phyloP scores from a whole-genome alignment of 192 early-diverging fungal genomes.

The Gigaspora rosea region DNA sequence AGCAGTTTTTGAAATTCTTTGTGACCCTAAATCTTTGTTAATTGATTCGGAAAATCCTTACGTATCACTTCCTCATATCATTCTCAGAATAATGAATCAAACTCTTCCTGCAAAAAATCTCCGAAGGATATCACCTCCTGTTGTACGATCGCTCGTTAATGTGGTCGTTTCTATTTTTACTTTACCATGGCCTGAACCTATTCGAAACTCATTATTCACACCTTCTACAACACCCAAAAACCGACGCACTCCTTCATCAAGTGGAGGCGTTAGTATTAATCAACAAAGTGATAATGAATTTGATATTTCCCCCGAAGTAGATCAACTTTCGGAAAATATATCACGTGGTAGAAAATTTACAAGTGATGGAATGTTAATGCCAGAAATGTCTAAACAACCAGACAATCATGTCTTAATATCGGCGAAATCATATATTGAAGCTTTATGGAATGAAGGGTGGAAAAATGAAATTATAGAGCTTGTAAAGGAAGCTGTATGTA shows the following conservation, averaged over 20 bases:
- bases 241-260: neutral
- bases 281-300: conserved; percentile 1
- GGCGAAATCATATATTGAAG: conserved; percentile 34
- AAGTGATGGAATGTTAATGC: neutral
- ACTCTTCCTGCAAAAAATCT: conserved; percentile 15
- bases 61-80: conserved; percentile 10
- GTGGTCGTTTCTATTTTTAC: conserved; percentile 21
- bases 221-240: no score
- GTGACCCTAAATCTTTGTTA: neutral
- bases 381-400: neutral
- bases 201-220: no score
- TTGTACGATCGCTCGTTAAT: conserved; percentile 18
- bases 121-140: neutral
- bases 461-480: conserved; percentile 24
- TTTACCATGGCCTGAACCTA: neutral
- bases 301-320: neutral
- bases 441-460: conserved; percentile 40
- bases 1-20: conserved; percentile 17
- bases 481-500: conserved; percentile 26
- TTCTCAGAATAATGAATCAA: conserved; percentile 4
- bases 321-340: no score
- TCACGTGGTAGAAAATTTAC: neutral
- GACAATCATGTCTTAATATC: neutral
- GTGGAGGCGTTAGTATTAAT: neutral
- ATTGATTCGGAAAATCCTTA: conserved; percentile 3